A percentile compares a stretch with the other conserved stretches of the same genome.
Evolutionary conservation across 2,329 filamentous ascomycete genomes (phyloP).

Genomic region (Colletotrichum horii): DNA sequence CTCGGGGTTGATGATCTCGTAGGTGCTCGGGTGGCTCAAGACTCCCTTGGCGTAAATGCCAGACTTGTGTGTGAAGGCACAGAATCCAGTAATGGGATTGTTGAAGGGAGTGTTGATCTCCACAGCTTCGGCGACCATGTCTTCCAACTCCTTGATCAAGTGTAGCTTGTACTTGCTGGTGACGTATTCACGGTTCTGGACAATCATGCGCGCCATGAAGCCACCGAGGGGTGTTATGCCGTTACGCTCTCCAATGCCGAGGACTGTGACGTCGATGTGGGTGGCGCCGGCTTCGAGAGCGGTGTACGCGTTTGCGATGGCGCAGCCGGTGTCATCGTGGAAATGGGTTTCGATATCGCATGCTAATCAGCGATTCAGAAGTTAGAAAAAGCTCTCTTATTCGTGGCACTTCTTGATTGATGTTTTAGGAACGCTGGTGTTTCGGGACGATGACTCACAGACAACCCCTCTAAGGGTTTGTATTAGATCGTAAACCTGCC

Average conservation of each 20-base stretch:
- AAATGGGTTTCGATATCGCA: slow-evolving; percentile 45
- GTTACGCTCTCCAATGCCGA: slow-evolving; percentile 88
- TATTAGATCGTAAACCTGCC: slow-evolving; percentile 89
- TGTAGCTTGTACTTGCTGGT: slow-evolving; percentile 86
- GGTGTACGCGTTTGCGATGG: slow-evolving; percentile 85
- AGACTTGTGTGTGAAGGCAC: slow-evolving; percentile 69
- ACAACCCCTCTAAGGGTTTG: slow-evolving; percentile 71
- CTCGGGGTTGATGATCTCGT: slow-evolving; percentile 81
- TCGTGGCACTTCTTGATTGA: not conserved
- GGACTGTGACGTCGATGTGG: slow-evolving; percentile 80
- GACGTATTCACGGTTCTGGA: slow-evolving; percentile 82
- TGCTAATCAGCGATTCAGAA: not conserved
- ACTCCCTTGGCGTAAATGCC: slow-evolving; percentile 86
- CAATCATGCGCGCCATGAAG: slow-evolving; percentile 75
- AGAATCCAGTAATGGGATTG: slow-evolving; percentile 80
- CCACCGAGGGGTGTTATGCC: slow-evolving; percentile 72
- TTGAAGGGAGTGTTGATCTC: slow-evolving; percentile 84
- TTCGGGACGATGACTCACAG: slow-evolving; percentile 13
- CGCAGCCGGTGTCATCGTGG: slow-evolving; percentile 93
- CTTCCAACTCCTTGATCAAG: slow-evolving; percentile 76
- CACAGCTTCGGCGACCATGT: slow-evolving; percentile 76
- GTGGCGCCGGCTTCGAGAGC: slow-evolving; percentile 88
- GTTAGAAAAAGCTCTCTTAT: not conserved
- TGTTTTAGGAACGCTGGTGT: not conserved
- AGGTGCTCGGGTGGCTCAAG: slow-evolving; percentile 80